Evolutionary conservation across 768 basidiomycete species (phyloP).

Genomic region (Leccinum imitatum): DNA sequence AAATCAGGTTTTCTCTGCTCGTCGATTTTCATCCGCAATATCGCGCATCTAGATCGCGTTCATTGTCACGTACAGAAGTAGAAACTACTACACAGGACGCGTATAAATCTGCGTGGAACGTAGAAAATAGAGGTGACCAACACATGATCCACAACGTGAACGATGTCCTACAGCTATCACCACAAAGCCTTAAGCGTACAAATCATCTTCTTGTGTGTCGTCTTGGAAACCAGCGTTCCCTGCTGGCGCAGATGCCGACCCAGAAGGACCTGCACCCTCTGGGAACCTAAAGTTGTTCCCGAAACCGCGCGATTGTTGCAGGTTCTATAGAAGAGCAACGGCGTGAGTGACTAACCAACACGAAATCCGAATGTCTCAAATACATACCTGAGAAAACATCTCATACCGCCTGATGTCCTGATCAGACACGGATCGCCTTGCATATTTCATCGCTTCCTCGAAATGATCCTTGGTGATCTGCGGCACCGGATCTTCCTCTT

Average conservation of each 20-base stretch:
- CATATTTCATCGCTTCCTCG: conserved; percentile 98
- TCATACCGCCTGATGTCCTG: conserved; percentile 97
- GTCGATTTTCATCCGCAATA: not conserved
- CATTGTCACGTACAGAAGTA: conserved; percentile 5
- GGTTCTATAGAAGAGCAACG: conserved; percentile 43
- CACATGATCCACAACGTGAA: not conserved
- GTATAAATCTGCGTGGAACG: not conserved
- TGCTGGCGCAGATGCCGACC: conserved; percentile 41
- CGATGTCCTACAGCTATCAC: not conserved
- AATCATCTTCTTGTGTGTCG: conserved; percentile 84
- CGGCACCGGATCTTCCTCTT: conserved; percentile 87
- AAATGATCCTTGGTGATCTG: conserved; percentile 91
- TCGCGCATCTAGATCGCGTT: conserved; percentile 8
- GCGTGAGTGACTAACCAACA: not conserved
- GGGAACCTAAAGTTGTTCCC: conserved; percentile 99
- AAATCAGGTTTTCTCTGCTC: too few species aligned
- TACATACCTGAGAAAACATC: conserved; percentile 87
- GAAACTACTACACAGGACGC: conserved; percentile 9
- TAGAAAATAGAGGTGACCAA: not conserved
- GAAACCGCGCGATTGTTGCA: conserved; percentile 89
- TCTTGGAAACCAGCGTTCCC: conserved; percentile 82
- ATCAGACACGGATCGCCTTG: conserved; percentile 95
- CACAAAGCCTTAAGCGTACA: conserved; percentile 66
- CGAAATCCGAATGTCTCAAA: not conserved
- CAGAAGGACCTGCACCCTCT: conserved; percentile 50